These are phyloP conservation scores for Diaporthe ampelina DNA, from an alignment of 2,329 filamentous ascomycete genomes.

Conservation along the genomic window DNA sequence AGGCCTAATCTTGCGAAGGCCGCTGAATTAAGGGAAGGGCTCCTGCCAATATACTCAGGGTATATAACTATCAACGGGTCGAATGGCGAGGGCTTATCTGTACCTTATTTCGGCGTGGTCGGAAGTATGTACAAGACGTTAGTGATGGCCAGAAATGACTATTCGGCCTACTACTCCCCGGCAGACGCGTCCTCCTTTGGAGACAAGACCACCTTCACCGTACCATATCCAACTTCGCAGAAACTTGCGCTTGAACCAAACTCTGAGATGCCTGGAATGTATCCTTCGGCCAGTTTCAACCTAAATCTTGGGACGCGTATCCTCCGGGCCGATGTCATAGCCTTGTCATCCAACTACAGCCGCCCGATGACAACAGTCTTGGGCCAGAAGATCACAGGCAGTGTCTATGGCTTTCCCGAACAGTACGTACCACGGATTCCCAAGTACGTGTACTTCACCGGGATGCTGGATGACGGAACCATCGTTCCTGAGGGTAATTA, in stretches of 20 bases:
- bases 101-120: constrained; percentile 57
- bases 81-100: constrained; percentile 52
- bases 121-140: constrained; percentile 46
- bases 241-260: neutral
- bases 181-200: constrained; percentile 32
- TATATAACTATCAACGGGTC: constrained; percentile 57
- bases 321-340: constrained; percentile 45
- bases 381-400: constrained; percentile 45
- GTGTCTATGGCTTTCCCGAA: constrained; percentile 43
- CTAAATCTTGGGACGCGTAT: constrained; percentile 43
- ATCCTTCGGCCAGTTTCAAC: constrained; percentile 32
- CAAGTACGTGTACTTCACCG: constrained; percentile 42
- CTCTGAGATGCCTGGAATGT: neutral
- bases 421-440: constrained; percentile 35
- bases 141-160: constrained; percentile 37
- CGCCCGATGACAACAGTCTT: constrained; percentile 41
- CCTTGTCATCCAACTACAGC: constrained; percentile 37
- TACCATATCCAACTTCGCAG: constrained; percentile 42
- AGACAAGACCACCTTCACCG: constrained; percentile 46
- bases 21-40: constrained; percentile 40
- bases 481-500: constrained; percentile 47
- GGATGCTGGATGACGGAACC: constrained; percentile 44
- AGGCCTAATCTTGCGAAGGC: constrained; percentile 44
- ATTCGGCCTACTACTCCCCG: constrained; percentile 39
- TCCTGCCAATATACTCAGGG: constrained; percentile 59